These are phyloP conservation scores for Chalciporus sp. DNA, from an alignment of 1,284 basidiomycete genomes.

Conservation along the genomic window DNA sequence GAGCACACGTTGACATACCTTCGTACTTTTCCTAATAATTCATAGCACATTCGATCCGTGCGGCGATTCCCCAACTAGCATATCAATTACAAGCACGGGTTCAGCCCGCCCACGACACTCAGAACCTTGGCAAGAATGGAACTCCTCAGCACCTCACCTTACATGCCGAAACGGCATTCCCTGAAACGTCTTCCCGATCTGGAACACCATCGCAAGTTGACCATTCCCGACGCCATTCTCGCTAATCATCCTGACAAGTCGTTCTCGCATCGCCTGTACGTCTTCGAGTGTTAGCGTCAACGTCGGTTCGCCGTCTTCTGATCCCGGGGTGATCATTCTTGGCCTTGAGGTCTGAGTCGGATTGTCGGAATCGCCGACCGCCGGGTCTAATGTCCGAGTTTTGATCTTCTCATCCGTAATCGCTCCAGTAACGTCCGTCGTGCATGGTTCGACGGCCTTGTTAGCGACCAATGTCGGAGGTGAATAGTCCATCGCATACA, in stretches of 20 bases:
- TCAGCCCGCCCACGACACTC: too few species aligned
- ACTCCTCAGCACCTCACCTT: slow-evolving; percentile 22
- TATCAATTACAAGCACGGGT: too few species aligned
- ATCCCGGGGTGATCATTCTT: neutral
- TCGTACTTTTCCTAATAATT: neutral
- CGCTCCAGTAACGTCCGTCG: neutral
- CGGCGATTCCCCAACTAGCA: too few species aligned
- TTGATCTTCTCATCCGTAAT: neutral
- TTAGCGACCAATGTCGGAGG: neutral
- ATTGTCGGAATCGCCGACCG: neutral
- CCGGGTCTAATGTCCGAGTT: neutral
- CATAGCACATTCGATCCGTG: too few species aligned
- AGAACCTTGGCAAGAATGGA: neutral
- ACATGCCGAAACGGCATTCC: slow-evolving; percentile 28
- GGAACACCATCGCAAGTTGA: slow-evolving; percentile 22
- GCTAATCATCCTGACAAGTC: slow-evolving; percentile 10
- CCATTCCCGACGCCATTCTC: slow-evolving; percentile 5
- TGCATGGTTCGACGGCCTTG: neutral
- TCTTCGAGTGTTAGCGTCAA: slow-evolving; percentile 24
- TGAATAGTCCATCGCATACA: neutral
- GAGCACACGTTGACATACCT: neutral
- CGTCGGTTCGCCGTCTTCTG: neutral
- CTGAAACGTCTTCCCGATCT: slow-evolving; percentile 22
- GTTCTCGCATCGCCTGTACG: slow-evolving; percentile 17
- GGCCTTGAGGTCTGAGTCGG: neutral